Evolutionary conservation across 2,329 filamentous ascomycete species (phyloP).

Genomic region (Botrytis cinerea): DNA sequence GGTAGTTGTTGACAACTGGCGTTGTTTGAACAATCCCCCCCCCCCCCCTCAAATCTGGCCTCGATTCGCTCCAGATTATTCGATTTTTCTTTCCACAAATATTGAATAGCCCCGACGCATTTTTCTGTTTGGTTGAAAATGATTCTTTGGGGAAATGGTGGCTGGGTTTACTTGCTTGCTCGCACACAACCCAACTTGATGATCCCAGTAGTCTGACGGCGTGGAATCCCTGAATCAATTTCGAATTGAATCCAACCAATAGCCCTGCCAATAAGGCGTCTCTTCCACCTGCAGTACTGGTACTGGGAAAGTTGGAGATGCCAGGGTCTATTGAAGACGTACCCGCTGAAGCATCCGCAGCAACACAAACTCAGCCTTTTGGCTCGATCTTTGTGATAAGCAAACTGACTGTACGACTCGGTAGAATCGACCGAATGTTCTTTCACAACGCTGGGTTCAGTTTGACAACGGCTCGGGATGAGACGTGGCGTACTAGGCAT

Average conservation of each 20-base stretch:
- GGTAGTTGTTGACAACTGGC: slow-evolving; percentile 5
- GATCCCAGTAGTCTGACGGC: slow-evolving; percentile 18
- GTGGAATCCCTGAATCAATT: slow-evolving; percentile 19
- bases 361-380: slow-evolving; percentile 31
- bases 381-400: slow-evolving; percentile 30
- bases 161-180: slow-evolving; percentile 13
- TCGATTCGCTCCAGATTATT: neutral
- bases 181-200: slow-evolving; percentile 20
- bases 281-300: slow-evolving; percentile 7
- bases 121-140: neutral
- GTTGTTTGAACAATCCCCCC: neutral
- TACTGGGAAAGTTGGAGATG: slow-evolving; percentile 10
- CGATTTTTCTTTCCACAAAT: neutral
- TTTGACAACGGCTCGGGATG: slow-evolving; percentile 23
- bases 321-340: slow-evolving; percentile 15
- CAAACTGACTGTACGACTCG: slow-evolving; percentile 34
- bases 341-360: slow-evolving; percentile 27
- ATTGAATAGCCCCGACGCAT: neutral
- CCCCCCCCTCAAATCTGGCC: neutral
- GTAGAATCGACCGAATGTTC: slow-evolving; percentile 27
- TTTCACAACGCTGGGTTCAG: slow-evolving; percentile 20
- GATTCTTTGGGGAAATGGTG: slow-evolving; percentile 20
- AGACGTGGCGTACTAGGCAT: slow-evolving; percentile 5
- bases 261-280: slow-evolving; percentile 16
- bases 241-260: slow-evolving; percentile 16